Evolutionary conservation across 148 eudicot genomes (phyloP).

Genomic region (Vaccinium darrowii): DNA sequence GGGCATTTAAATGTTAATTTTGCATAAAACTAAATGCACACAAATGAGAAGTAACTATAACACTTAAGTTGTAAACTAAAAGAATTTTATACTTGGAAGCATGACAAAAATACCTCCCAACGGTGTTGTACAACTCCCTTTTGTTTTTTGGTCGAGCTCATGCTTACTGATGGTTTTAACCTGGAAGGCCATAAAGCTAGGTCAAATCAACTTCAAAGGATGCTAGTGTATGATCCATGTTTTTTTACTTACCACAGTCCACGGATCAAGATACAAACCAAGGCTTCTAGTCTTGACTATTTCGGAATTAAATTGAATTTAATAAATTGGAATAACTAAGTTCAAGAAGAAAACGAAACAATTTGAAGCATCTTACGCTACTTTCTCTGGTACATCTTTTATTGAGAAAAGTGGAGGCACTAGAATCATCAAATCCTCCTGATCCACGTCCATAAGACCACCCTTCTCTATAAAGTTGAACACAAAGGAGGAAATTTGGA

Average conservation of each 20-base stretch:
- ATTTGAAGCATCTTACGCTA: constrained; percentile 62
- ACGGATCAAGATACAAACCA: constrained; percentile 9
- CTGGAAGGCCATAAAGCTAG: constrained; percentile 37
- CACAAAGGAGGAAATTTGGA: constrained; percentile 13
- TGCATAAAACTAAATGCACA: neutral
- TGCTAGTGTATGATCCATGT: neutral
- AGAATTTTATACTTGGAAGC: neutral
- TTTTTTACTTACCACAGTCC: neutral
- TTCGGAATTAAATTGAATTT: neutral
- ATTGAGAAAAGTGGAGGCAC: constrained; percentile 76
- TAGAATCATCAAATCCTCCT: constrained; percentile 74
- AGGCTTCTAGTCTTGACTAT: neutral
- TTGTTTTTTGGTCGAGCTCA: constrained; percentile 64
- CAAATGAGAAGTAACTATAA: neutral
- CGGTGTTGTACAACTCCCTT: constrained; percentile 58
- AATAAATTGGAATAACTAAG: neutral
- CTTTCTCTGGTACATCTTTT: constrained; percentile 73
- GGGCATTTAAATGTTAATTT: neutral
- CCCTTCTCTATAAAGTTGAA: constrained; percentile 41
- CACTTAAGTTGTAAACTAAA: constrained; percentile 4
- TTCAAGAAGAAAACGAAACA: constrained; percentile 4
- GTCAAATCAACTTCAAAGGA: neutral
- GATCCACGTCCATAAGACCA: constrained; percentile 51
- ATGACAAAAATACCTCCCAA: constrained; percentile 57
- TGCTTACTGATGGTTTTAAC: constrained; percentile 57